These are phyloP conservation scores for Pythium pyrilobum DNA, from an alignment of 352 stramenopile genomes.

Conservation along the genomic window DNA sequence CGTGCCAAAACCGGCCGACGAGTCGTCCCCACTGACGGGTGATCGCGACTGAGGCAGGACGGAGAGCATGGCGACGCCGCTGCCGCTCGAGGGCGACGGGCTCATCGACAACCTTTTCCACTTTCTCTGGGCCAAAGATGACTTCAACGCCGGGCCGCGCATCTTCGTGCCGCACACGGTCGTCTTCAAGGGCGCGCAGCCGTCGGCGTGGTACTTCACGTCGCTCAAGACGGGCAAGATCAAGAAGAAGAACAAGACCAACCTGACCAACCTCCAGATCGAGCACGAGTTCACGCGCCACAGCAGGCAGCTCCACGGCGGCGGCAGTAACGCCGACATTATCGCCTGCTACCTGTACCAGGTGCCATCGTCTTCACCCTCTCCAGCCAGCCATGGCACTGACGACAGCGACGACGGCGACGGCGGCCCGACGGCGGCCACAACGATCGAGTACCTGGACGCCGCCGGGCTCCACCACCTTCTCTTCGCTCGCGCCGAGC, in stretches of 20 bases:
- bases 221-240: constrained; percentile 72
- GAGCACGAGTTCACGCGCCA: constrained; percentile 93
- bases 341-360: constrained; percentile 90
- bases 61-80: constrained; percentile 38
- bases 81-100: constrained; percentile 81
- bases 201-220: constrained; percentile 95
- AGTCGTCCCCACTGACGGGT: too few relatives aligned
- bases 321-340: constrained; percentile 63
- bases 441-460: constrained; percentile 94
- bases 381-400: too few relatives aligned
- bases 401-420: neutral
- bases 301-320: constrained; percentile 17
- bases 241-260: constrained; percentile 90
- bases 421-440: neutral
- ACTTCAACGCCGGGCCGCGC: constrained; percentile 79
- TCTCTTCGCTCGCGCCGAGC: constrained; percentile 89
- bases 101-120: constrained; percentile 88
- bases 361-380: constrained; percentile 1
- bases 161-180: constrained; percentile 93
- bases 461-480: constrained; percentile 85
- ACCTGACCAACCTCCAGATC: constrained; percentile 90
- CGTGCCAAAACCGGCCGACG: too few relatives aligned
- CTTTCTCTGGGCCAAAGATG: constrained; percentile 89
- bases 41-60: neutral
- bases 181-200: constrained; percentile 91